A percentile compares a stretch with the other conserved stretches of the same genome.
Conservation (phyloP, 345 rosid genomes). For the Geranium brycei region DNA sequence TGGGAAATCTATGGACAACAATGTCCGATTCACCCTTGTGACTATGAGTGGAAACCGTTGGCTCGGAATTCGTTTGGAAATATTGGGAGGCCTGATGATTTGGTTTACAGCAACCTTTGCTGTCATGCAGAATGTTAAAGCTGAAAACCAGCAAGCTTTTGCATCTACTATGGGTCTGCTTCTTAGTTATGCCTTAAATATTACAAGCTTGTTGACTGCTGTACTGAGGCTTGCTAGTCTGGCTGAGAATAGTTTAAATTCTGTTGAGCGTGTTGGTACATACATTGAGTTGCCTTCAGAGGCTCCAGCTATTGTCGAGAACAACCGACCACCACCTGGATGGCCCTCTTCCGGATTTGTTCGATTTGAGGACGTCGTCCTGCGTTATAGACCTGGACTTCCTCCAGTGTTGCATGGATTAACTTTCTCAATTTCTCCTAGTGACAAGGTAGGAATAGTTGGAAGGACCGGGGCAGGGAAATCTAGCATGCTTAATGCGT, state of each 20-base stretch:
- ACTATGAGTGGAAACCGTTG: conserved; percentile 93
- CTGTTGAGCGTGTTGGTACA: conserved; percentile 86
- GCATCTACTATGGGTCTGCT: conserved; percentile 99
- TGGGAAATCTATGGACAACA: conserved; percentile 90
- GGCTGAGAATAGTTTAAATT: conserved; percentile 92
- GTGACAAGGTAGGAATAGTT: conserved; percentile 93
- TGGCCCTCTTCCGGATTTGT: conserved; percentile 99
- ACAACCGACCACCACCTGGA: conserved; percentile 89
- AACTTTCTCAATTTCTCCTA: conserved; percentile 66
- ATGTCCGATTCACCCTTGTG: conserved; percentile 74
- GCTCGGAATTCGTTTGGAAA: conserved; percentile 93
- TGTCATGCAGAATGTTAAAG: conserved; percentile 86
- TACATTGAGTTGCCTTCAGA: conserved; percentile 83
- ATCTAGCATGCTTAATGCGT: conserved; percentile 90
- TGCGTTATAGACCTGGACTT: conserved; percentile 88
- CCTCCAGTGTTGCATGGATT: conserved; percentile 88
- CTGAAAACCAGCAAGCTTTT: conserved; percentile 73
- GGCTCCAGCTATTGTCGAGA: conserved; percentile 69
- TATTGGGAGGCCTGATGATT: conserved; percentile 92
- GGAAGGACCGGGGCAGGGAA: conserved; percentile 99
- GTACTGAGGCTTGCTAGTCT: conserved; percentile 95
- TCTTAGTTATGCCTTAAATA: conserved; percentile 87
- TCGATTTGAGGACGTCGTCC: conserved; percentile 78
- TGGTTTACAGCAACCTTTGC: conserved; percentile 99
- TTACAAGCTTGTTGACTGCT: conserved; percentile 65